These are phyloP conservation scores for Nephelium lappaceum DNA, from an alignment of 345 rosid species.

Conservation along the genomic window DNA sequence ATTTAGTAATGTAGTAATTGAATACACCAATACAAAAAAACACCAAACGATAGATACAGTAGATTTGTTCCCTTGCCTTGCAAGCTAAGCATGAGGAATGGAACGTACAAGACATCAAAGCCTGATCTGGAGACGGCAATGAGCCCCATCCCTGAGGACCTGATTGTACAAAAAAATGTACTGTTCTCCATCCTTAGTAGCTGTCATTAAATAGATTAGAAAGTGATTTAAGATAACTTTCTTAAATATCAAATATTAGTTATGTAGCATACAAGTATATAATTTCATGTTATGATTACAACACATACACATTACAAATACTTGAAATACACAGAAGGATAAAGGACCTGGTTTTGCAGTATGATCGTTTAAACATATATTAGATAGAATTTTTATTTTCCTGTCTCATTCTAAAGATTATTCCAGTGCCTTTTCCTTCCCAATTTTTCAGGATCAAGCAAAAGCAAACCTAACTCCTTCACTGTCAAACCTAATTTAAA, in stretches of 20 bases:
- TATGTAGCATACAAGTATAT: no score
- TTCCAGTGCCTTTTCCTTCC: background rate
- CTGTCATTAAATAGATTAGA: background rate
- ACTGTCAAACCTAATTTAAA: background rate
- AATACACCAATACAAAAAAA: background rate
- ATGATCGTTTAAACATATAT: background rate
- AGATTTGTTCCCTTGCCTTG: background rate
- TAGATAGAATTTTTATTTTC: background rate
- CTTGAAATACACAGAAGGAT: background rate
- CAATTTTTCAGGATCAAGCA: background rate
- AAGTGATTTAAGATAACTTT: no score
- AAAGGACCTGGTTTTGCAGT: background rate
- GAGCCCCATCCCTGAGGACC: background rate
- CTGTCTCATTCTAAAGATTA: background rate
- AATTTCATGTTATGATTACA: no score
- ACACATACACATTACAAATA: no score
- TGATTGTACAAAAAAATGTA: no score
- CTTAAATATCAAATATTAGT: no score
- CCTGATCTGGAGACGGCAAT: background rate
- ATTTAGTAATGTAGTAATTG: background rate
- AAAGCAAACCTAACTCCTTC: background rate
- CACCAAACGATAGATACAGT: background rate
- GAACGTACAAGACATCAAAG: background rate
- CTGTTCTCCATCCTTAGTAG: background rate
- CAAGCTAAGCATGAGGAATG: background rate